Base-by-base conservation (phyloP, 495 filamentous ascomycete species). In the Penicillium coprophilum region DNA sequence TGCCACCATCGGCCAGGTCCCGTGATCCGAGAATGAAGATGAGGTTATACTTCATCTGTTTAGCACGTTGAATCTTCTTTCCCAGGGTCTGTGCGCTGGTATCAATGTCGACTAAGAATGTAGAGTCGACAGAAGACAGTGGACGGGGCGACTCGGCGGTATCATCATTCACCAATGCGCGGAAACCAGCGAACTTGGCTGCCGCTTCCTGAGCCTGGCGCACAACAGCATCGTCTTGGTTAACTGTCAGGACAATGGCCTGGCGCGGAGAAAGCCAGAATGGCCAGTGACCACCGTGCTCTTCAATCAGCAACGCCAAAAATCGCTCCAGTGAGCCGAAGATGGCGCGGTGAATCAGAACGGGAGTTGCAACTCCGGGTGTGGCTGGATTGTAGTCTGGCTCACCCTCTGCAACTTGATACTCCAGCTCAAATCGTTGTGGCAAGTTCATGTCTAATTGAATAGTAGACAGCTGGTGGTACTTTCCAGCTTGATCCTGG, bases 381-480 rank as follows among this genome's bases (percentile, higher is more conserved):
- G 80, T 75, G 39, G 83, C 85, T 0, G 88, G 88, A 4, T 89
- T 85, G n/a, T 92, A 89, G 32, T 88, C 83, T 46, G 71, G 66
- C 60, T 79, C 76, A 11, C 73, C 72, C 48, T 79, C 76, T 4
- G 73, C 66, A 20, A 79, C 76, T 52, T 80, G 70, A 66, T 96
- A 97, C 60, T 84, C 80, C 30, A 97, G 69, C 12, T 78, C 82
- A 66, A 97, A 96, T 12, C 91, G 82, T 60, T 87, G 87, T 1
- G 92, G 92, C 6, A 97, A 79, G 66, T 97, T 93, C 72, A 97
- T 96, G 64, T 97, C 92, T 30, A 97, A 80, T 73, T 97, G 92
- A 50, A 96, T 87, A 5, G 92, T 96, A 13, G 91, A 92, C 15
- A 92, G 88, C 59, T 97, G 92, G 64, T 96, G 92, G 56, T 90